phyloP scores from a whole-genome alignment of 106 monocot genomes.

The Chionographis japonica region DNA sequence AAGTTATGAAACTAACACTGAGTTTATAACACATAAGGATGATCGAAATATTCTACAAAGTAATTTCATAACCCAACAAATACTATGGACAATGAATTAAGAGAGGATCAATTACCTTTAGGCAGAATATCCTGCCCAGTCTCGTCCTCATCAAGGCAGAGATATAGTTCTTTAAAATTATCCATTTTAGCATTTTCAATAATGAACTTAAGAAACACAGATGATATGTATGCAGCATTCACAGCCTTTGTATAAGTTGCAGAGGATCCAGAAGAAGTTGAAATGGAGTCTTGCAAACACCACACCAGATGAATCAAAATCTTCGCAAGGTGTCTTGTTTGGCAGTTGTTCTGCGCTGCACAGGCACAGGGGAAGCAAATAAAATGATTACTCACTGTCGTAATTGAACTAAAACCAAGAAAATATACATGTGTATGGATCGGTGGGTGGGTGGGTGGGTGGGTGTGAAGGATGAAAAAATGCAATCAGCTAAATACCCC shows the following conservation, averaged over 20 bases:
- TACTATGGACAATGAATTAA: not conserved
- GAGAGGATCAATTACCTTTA: conserved; percentile 40
- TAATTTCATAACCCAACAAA: not conserved
- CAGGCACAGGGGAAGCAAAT: conserved; percentile 10
- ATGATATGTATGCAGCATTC: conserved; percentile 90
- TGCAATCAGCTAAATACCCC: not conserved
- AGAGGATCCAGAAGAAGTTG: conserved; percentile 40
- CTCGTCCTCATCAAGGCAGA: conserved; percentile 59
- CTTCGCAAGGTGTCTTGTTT: conserved; percentile 91
- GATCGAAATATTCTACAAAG: too few relatives aligned
- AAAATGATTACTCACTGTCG: not conserved
- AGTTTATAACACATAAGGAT: too few relatives aligned
- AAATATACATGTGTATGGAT: not conserved
- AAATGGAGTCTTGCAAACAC: conserved; percentile 70
- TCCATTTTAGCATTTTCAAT: conserved; percentile 75
- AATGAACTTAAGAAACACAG: conserved; percentile 83
- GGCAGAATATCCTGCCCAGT: conserved; percentile 41
- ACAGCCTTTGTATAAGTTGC: conserved; percentile 48
- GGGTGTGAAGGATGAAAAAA: not conserved
- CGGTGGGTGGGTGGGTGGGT: too few relatives aligned
- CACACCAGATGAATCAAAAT: conserved; percentile 83
- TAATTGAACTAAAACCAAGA: not conserved
- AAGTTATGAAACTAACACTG: too few relatives aligned
- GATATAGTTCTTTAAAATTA: conserved; percentile 70
- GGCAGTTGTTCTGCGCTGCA: conserved; percentile 85